phyloP scores from a whole-genome alignment of 2,329 filamentous ascomycete genomes.

The Verticillium alfalfae region DNA sequence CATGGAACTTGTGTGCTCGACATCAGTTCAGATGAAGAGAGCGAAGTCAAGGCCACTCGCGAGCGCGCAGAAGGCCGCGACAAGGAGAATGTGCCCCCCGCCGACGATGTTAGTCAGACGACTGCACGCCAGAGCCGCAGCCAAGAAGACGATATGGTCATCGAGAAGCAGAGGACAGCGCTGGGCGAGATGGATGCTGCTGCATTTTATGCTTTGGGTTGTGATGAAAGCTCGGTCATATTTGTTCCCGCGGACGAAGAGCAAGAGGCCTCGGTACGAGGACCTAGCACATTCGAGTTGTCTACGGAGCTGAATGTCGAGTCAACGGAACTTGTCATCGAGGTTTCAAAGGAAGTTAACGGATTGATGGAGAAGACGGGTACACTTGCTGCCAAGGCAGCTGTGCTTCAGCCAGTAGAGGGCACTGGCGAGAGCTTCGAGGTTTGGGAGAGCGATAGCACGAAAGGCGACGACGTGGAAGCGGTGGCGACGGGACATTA shows the following conservation, averaged over 20 bases:
- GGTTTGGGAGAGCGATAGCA: conserved; percentile 66
- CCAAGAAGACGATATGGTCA: conserved; percentile 46
- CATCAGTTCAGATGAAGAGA: conserved; percentile 83
- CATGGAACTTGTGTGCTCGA: conserved; percentile 84
- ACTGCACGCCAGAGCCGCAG: conserved; percentile 24
- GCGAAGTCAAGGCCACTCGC: conserved; percentile 44
- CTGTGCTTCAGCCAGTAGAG: conserved; percentile 49
- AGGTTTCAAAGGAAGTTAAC: conserved; percentile 21
- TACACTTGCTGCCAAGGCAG: conserved; percentile 33
- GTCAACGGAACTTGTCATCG: conserved; percentile 7
- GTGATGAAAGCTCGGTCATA: conserved; percentile 56
- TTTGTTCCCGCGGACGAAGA: conserved; percentile 58
- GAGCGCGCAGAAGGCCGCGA: conserved; percentile 58
- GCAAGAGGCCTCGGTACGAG: conserved; percentile 15
- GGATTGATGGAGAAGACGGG: conserved; percentile 28
- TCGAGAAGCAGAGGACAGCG: conserved; percentile 60
- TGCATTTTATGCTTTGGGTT: conserved; percentile 64
- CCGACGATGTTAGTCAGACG: conserved; percentile 58
- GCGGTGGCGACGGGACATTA: not conserved
- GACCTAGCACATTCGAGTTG: conserved; percentile 16
- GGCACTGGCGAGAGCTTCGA: conserved; percentile 58
- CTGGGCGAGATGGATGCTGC: conserved; percentile 62
- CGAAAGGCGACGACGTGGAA: conserved; percentile 49
- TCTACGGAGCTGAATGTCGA: conserved; percentile 17
- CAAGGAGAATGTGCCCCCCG: conserved; percentile 91